Evolutionary conservation across 805 yeast genomes (phyloP).

Genomic region (Ogataea siamensis): DNA sequence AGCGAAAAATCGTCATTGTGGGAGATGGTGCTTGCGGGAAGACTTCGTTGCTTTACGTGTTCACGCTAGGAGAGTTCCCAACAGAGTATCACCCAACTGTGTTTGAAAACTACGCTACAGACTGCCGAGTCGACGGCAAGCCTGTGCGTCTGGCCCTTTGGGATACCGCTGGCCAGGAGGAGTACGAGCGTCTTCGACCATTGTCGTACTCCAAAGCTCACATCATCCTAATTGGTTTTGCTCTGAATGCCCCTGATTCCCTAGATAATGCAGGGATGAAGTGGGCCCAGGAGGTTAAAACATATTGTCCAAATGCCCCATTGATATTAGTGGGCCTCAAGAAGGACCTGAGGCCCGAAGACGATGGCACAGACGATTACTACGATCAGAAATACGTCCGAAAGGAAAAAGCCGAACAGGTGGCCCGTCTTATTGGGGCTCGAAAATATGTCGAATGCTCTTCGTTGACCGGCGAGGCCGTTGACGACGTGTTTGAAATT

Average conservation of each 20-base stretch:
- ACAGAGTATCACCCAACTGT: conserved; percentile 93
- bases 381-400: conserved; percentile 49
- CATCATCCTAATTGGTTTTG: conserved; percentile 81
- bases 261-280: conserved; percentile 76
- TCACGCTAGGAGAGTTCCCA: conserved; percentile 90
- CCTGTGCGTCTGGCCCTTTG: conserved; percentile 84
- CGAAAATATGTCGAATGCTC: conserved; percentile 83
- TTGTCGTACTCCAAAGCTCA: conserved; percentile 85
- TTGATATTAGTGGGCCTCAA: conserved; percentile 79
- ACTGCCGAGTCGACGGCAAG: conserved; percentile 90
- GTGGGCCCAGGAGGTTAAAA: conserved; percentile 83
- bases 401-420: conserved; percentile 58
- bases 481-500: conserved; percentile 87
- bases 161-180: conserved; percentile 98
- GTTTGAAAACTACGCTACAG: conserved; percentile 91
- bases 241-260: conserved; percentile 82
- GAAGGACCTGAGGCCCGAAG: conserved; percentile 63
- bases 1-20: conserved; percentile 81
- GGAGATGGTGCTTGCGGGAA: conserved; percentile 97
- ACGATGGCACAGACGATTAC: conserved; percentile 33
- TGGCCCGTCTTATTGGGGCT: conserved; percentile 80
- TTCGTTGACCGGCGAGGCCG: conserved; percentile 91
- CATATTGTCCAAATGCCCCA: conserved; percentile 80
- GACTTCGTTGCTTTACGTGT: conserved; percentile 85
- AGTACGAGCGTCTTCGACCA: conserved; percentile 86